Evolutionary conservation across 352 stramenopile species (phyloP), one percentile per base, ranked within the genome.

Genomic region (Phytophthora megakarya): DNA sequence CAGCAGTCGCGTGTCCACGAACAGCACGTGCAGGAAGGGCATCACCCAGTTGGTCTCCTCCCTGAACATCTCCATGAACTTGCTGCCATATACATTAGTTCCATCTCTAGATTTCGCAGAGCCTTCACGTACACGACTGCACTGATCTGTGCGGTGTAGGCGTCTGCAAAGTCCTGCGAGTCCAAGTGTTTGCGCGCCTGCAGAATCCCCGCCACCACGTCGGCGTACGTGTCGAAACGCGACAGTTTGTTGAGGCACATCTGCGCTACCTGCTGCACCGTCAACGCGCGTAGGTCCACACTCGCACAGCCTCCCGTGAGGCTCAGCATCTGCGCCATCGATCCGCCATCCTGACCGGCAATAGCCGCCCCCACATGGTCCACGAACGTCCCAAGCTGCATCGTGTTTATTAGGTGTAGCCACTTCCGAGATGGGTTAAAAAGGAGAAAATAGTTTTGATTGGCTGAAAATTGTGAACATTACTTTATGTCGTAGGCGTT

Each of bases 61-160:
- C 13, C 85, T 72, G 66, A 94, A 93, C 33, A 95, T 70, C 68
- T 93, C 85, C 80, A 95, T 93, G 39, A 95, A 93, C 56, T 95
- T 93, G 44, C 82, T 92, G 37, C 38, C 48, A n/a, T 30, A 25
- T 15, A 21, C 22, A 25, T 30, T 21, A 48, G 25, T 39, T 9
- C 16, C 23, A 40, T 55, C 40, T 10, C 43, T 12, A 15, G 3
- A n/a, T 23, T 45, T 9, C 37, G 11, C 9, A 39, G 5, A 30
- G 8, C 22, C 21, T 57, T 10, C 16, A 69, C 78, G 43, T 66
- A 93, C 84, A 92, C 84, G 70, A 91, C 81, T 18, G 81, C 79
- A 0, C 61, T 72, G 51, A 93, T 93, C 58, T 93, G 80, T 19
- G 73, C 69, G 22, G 62, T 72, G 50, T 93, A 92, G 15, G 85